A percentile compares a stretch with the other conserved stretches of the same genome.
These are phyloP conservation scores for Xylariaceae sp. DNA, from an alignment of 2,329 filamentous ascomycete genomes.

Conservation along the genomic window DNA sequence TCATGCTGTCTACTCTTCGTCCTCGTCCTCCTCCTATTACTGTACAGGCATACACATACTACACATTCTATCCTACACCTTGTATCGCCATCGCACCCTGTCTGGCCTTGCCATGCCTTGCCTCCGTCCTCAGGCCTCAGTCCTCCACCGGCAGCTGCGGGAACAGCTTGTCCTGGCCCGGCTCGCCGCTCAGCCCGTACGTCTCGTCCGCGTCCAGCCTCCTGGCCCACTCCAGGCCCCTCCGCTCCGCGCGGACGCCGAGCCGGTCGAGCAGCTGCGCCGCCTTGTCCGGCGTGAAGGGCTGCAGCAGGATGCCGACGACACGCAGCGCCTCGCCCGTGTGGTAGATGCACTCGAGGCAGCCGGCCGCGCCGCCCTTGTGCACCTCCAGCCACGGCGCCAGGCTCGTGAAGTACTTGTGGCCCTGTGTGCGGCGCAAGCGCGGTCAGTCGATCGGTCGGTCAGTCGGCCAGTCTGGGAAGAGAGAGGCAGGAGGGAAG, in stretches of 20 bases:
- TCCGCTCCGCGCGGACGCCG: slow-evolving; percentile 56
- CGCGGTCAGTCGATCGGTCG: too few relatives aligned
- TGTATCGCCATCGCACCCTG: slow-evolving; percentile 1
- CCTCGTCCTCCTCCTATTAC: too few relatives aligned
- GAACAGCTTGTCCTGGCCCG: slow-evolving; percentile 40
- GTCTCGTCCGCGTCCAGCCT: slow-evolving; percentile 53
- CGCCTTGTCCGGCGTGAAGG: slow-evolving; percentile 80
- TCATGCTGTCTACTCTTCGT: too few relatives aligned
- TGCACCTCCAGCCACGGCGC: slow-evolving; percentile 61
- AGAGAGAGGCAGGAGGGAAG: too few relatives aligned
- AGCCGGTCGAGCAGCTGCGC: slow-evolving; percentile 66
- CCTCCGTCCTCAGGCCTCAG: slow-evolving; percentile 14
- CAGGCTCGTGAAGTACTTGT: slow-evolving; percentile 57
- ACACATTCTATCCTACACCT: too few relatives aligned
- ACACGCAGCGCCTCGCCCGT: slow-evolving; percentile 71
- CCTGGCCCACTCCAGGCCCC: slow-evolving; percentile 55
- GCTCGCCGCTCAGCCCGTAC: slow-evolving; percentile 52
- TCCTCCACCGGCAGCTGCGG: slow-evolving; percentile 40
- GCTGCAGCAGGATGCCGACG: slow-evolving; percentile 76
- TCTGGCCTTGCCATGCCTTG: slow-evolving; percentile 17
- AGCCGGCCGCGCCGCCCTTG: slow-evolving; percentile 24
- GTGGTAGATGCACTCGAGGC: slow-evolving; percentile 60
- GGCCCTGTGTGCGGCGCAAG: too few relatives aligned
- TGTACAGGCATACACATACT: too few relatives aligned
- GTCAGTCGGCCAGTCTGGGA: too few relatives aligned